phyloP scores from a whole-genome alignment of 345 rosid species.

The Lenwebbia sp. region DNA sequence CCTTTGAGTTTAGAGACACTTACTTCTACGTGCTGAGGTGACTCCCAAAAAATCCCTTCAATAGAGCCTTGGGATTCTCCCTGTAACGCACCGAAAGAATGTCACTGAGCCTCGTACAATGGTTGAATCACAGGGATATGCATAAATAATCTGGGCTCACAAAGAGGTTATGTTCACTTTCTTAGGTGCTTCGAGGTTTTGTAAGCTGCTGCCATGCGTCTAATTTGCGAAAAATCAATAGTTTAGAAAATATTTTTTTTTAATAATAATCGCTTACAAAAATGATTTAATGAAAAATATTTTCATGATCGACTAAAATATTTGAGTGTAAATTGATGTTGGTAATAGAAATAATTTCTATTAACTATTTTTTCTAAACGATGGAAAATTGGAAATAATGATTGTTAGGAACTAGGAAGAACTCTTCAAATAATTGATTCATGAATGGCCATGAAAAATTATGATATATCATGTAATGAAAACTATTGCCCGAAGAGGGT shows the following conservation, averaged over 20 bases:
- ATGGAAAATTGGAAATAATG: neutral
- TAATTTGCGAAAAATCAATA: neutral
- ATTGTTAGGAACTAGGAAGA: neutral
- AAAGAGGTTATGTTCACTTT: neutral
- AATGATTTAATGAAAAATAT: neutral
- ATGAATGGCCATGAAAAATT: neutral
- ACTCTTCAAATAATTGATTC: neutral
- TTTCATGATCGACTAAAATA: neutral
- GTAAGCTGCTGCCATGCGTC: neutral
- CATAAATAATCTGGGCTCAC: neutral
- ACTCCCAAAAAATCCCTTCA: constrained; percentile 27
- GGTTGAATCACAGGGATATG: neutral
- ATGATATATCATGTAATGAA: neutral
- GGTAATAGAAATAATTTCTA: neutral
- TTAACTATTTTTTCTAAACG: neutral
- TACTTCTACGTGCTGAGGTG: constrained; percentile 39
- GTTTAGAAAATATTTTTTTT: neutral
- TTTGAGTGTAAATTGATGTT: neutral
- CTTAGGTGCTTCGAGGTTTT: neutral
- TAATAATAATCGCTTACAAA: neutral
- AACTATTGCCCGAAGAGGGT: neutral
- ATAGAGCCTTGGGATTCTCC: constrained; percentile 32
- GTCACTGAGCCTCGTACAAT: neutral
- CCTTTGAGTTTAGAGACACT: constrained; percentile 45
- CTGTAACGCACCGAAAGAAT: constrained; percentile 5